phyloP scores from a whole-genome alignment of 2,329 filamentous ascomycete genomes.

The Botrytis fabae region DNA sequence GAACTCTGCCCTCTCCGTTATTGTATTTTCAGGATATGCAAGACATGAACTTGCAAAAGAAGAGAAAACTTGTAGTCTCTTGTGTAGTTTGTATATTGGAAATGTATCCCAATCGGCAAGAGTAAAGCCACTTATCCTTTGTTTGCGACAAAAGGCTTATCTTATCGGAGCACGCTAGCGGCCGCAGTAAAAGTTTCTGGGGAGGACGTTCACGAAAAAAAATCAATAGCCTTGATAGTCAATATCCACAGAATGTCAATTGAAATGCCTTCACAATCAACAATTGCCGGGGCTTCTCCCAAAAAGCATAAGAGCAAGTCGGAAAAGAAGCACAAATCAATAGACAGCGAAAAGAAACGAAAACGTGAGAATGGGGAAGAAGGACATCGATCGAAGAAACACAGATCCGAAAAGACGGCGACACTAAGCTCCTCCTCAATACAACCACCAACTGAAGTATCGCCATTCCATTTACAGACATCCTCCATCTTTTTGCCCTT shows the following conservation, averaged over 20 bases:
- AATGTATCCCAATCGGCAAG: constrained; percentile 17
- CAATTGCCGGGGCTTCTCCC: constrained; percentile 27
- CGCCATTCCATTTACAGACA: constrained; percentile 77
- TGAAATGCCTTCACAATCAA: constrained; percentile 28
- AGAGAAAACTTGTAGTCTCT: background rate
- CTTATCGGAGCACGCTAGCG: constrained; percentile 23
- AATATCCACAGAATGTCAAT: constrained; percentile 33
- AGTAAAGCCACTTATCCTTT: constrained; percentile 22
- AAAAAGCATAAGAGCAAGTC: constrained; percentile 38
- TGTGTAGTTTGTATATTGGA: background rate
- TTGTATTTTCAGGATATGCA: background rate
- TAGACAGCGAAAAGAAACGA: constrained; percentile 46
- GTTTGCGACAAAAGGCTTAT: background rate
- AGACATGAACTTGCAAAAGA: constrained; percentile 4
- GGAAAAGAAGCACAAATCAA: constrained; percentile 42
- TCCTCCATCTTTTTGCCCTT: constrained; percentile 79
- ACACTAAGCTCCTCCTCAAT: constrained; percentile 28
- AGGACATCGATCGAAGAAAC: constrained; percentile 48
- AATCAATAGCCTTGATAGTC: background rate
- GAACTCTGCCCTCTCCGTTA: background rate
- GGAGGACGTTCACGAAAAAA: constrained; percentile 16
- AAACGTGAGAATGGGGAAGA: constrained; percentile 45
- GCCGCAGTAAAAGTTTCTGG: constrained; percentile 23
- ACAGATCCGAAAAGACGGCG: constrained; percentile 43
- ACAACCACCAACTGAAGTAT: constrained; percentile 43